Evolutionary conservation across 495 filamentous ascomycete genomes (phyloP).

Genomic region (Tuber brumale): DNA sequence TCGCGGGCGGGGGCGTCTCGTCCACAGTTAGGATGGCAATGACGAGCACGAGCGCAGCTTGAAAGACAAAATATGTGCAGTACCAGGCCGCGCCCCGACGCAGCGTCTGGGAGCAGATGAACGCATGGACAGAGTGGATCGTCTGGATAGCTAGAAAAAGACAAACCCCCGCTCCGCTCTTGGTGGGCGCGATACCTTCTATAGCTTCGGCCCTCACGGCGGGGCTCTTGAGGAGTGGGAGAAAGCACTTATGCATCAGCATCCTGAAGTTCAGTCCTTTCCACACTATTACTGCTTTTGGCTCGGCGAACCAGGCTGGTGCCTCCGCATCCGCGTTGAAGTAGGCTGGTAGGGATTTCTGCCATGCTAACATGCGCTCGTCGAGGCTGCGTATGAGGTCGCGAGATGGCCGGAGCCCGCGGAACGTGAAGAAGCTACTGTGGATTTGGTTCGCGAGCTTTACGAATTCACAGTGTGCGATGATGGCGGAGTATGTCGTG

Average conservation of each 20-base stretch:
- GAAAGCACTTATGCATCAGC: slow-evolving; percentile 38
- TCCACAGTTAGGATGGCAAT: slow-evolving; percentile 28
- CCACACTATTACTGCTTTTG: slow-evolving; percentile 37
- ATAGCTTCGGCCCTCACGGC: slow-evolving; percentile 5
- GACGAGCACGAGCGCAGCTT: slow-evolving; percentile 42
- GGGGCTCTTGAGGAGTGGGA: slow-evolving; percentile 27
- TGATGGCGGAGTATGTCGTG: slow-evolving; percentile 43
- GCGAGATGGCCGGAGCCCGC: slow-evolving; percentile 25
- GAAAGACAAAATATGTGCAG: slow-evolving; percentile 44
- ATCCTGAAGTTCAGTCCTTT: slow-evolving; percentile 43
- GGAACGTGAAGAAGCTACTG: slow-evolving; percentile 37
- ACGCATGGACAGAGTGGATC: slow-evolving; percentile 32
- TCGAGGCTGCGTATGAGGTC: slow-evolving; percentile 36
- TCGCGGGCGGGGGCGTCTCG: slow-evolving; percentile 6
- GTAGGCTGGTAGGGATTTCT: slow-evolving; percentile 29
- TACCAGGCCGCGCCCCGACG: slow-evolving; percentile 41
- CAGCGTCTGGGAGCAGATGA: slow-evolving; percentile 29
- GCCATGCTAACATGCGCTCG: slow-evolving; percentile 36
- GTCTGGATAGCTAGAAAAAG: slow-evolving; percentile 39
- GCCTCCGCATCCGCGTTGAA: slow-evolving; percentile 18
- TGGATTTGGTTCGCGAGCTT: slow-evolving; percentile 41
- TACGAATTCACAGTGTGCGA: slow-evolving; percentile 39
- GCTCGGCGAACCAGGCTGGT: slow-evolving; percentile 38
- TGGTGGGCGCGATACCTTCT: neutral
- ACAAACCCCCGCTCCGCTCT: slow-evolving; percentile 22